Evolutionary conservation across 192 early-diverging fungal genomes (phyloP), one percentile per base, ranked within the genome.

Genomic region (Pilaira anomala): DNA sequence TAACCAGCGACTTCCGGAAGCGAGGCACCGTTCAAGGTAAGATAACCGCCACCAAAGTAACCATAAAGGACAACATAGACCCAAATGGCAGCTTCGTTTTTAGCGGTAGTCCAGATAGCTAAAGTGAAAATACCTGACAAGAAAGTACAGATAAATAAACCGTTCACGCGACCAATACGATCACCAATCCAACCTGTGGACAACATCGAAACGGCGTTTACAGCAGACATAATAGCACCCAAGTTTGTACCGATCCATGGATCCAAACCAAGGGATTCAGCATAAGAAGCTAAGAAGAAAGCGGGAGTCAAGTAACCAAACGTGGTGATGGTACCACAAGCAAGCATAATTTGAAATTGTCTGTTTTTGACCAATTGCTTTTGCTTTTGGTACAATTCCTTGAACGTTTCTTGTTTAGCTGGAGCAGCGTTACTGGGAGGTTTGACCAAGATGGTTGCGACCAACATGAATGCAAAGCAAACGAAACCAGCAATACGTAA

Each of bases 21-120:
- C 5, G 71, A 69, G 0, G 71, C 66, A 19, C 69, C 69, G 28
- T 72, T 74, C 2, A 78, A 53, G 25, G 72, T 71, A 40, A 71
- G 61, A 45, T 79, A 82, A 0, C 72, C 80, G 36, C 80, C 80
- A 28, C 75, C 75, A 48, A 76, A 76, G 25, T 79, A 58, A 48
- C 80, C 80, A 48, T 79, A 81, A 3, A 69, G 53, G 1, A 75
- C 63, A 60, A 71, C 71, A 58, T 79, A 81, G 0, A 61, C 57
- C 28, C 67, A 71, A 3, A 81, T 48, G 1, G 66, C 63, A 4
- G 60, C 62, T 24, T 71, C 66, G 36, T 62, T 72, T 11, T 65
- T 48, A 1, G 76, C 80, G 50, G 59, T 60, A 24, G 65, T 76
- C 80, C 80, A 81, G 28, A 81, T 63, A 3, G 56, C 69, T 28